Conservation (phyloP, 2,329 filamentous ascomycete species). For the Alternaria triticimaculans region DNA sequence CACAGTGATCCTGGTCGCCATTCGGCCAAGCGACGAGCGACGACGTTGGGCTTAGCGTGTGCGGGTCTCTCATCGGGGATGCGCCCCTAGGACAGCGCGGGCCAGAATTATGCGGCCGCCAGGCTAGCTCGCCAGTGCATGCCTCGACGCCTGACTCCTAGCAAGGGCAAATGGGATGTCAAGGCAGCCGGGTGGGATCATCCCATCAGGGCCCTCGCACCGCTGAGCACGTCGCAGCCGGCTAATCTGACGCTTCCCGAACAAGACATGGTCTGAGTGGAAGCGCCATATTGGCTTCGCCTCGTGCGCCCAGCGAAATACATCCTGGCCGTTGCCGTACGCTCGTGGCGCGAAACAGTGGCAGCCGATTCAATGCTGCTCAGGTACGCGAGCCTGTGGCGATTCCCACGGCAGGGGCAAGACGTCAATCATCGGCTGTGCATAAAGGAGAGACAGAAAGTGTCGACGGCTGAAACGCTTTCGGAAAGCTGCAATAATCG, state of each 20-base stretch:
- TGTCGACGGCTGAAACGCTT: slow-evolving; percentile 44
- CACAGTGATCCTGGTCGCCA: slow-evolving; percentile 33
- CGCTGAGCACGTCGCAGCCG: slow-evolving; percentile 32
- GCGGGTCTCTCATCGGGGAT: slow-evolving; percentile 42
- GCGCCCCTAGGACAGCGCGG: slow-evolving; percentile 34
- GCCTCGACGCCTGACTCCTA: slow-evolving; percentile 33
- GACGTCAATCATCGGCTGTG: slow-evolving; percentile 37
- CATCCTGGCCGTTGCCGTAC: slow-evolving; percentile 39
- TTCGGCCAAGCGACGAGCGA: slow-evolving; percentile 37
- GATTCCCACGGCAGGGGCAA: slow-evolving; percentile 30
- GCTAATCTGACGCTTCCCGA: slow-evolving; percentile 42
- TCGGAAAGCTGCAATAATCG: slow-evolving; percentile 39
- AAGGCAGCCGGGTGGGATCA: slow-evolving; percentile 34
- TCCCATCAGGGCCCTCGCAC: slow-evolving; percentile 31
- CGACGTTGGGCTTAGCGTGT: slow-evolving; percentile 41
- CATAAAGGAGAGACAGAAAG: slow-evolving; percentile 43
- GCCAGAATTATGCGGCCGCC: slow-evolving; percentile 39
- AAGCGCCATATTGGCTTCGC: slow-evolving; percentile 38
- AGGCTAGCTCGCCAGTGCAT: slow-evolving; percentile 27
- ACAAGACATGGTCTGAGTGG: slow-evolving; percentile 31
- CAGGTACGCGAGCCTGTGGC: slow-evolving; percentile 44
- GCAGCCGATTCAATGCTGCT: slow-evolving; percentile 20
- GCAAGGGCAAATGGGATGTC: slow-evolving; percentile 47
- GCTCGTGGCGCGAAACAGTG: slow-evolving; percentile 34
- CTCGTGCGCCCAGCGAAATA: slow-evolving; percentile 30